Evolutionary conservation across 2,329 filamentous ascomycete genomes (phyloP).

Genomic region (Hypoxylon sp.): DNA sequence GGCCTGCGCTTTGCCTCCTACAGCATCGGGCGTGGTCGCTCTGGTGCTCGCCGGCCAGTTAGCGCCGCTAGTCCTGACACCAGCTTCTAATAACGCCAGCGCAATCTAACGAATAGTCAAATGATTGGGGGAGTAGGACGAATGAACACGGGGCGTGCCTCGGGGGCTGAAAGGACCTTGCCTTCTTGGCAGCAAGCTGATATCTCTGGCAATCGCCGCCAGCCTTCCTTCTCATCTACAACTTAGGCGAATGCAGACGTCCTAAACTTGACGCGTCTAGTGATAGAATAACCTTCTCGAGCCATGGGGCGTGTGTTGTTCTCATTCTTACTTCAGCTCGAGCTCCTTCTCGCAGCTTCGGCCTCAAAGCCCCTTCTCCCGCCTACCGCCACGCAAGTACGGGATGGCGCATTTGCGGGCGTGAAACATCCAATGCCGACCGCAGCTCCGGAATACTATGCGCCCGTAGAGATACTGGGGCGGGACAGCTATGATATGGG

Average conservation of each 20-base stretch:
- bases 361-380: slow-evolving; percentile 22
- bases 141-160: not conserved
- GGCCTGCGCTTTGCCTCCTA: slow-evolving; percentile 9
- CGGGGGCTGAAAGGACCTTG: slow-evolving; percentile 25
- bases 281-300: not conserved
- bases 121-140: slow-evolving; percentile 7
- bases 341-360: slow-evolving; percentile 18
- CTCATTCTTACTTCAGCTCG: slow-evolving; percentile 21
- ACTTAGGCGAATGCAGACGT: not conserved
- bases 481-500: slow-evolving; percentile 36
- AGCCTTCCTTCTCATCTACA: slow-evolving; percentile 5
- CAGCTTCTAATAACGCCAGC: slow-evolving; percentile 5
- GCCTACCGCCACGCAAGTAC: slow-evolving; percentile 21
- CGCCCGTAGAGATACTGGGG: slow-evolving; percentile 31
- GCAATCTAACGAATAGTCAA: slow-evolving; percentile 1
- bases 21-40: slow-evolving; percentile 7
- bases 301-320: slow-evolving; percentile 29
- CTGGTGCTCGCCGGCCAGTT: not conserved
- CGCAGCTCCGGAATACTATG: slow-evolving; percentile 32
- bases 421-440: slow-evolving; percentile 32
- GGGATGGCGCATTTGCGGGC: slow-evolving; percentile 34
- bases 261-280: not conserved
- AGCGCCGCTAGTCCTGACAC: slow-evolving; percentile 25
- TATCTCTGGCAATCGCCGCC: slow-evolving; percentile 12
- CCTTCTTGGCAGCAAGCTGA: slow-evolving; percentile 26